phyloP scores from a whole-genome alignment of 352 stramenopile genomes.

The Pseudoperonospora humuli region DNA sequence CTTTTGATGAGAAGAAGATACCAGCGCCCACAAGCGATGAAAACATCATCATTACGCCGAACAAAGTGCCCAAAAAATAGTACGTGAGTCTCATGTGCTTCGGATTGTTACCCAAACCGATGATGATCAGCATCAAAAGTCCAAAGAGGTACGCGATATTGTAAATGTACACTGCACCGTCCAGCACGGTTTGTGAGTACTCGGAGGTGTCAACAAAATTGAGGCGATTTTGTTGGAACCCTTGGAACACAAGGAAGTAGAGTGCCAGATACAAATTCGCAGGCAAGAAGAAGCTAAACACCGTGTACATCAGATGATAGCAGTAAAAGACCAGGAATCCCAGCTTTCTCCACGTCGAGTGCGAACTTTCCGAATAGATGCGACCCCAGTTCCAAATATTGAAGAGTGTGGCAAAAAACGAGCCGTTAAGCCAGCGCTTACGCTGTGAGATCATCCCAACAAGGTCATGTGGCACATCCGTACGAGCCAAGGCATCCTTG shows the following conservation, averaged over 20 bases:
- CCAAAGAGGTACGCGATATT: slow-evolving; percentile 76
- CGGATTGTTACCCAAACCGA: slow-evolving; percentile 79
- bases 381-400: slow-evolving; percentile 80
- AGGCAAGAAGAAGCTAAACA: slow-evolving; percentile 66
- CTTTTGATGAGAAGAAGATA: slow-evolving; percentile 61
- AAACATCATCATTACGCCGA: slow-evolving; percentile 76
- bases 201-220: slow-evolving; percentile 73
- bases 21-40: slow-evolving; percentile 62
- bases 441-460: slow-evolving; percentile 79
- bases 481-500: slow-evolving; percentile 73
- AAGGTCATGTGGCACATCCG: slow-evolving; percentile 75
- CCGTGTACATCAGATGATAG: slow-evolving; percentile 67
- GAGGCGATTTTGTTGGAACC: slow-evolving; percentile 82
- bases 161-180: slow-evolving; percentile 68
- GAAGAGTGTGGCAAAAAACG: slow-evolving; percentile 85
- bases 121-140: slow-evolving; percentile 78
- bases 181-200: slow-evolving; percentile 45
- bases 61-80: slow-evolving; percentile 66
- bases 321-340: slow-evolving; percentile 67
- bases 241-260: slow-evolving; percentile 84
- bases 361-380: slow-evolving; percentile 76
- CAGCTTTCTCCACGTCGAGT: slow-evolving; percentile 64
- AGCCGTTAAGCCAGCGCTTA: slow-evolving; percentile 82
- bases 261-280: slow-evolving; percentile 81
- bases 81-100: slow-evolving; percentile 86